phyloP scores from a whole-genome alignment of 345 rosid genomes.

The Mercurialis annua region DNA sequence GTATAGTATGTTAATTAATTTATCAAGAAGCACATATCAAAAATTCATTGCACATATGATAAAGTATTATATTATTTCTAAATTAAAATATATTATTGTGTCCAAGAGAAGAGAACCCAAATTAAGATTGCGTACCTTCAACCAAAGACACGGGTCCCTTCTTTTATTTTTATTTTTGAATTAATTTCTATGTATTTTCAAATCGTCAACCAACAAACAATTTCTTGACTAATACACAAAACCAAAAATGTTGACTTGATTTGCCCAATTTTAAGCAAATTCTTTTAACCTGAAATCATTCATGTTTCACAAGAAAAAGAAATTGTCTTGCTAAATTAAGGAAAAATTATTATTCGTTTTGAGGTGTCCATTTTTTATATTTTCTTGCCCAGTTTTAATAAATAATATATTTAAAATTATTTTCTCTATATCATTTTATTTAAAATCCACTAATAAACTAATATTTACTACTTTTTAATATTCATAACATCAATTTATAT shows the following conservation, averaged over 20 bases:
- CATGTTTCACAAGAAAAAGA: too few relatives aligned
- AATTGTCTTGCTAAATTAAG: too few relatives aligned
- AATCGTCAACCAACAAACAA: neutral
- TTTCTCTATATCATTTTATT: too few relatives aligned
- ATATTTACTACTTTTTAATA: too few relatives aligned
- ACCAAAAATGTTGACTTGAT: neutral
- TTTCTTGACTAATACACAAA: neutral
- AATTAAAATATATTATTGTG: neutral
- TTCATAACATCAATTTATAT: too few relatives aligned
- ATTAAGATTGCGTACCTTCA: neutral
- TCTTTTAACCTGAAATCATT: too few relatives aligned
- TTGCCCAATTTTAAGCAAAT: neutral
- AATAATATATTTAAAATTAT: too few relatives aligned
- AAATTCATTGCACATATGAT: slow-evolving; percentile 25
- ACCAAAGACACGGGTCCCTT: slow-evolving; percentile 9
- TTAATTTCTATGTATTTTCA: neutral
- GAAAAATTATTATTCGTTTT: too few relatives aligned
- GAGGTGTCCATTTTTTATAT: too few relatives aligned
- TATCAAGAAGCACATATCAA: slow-evolving; percentile 13
- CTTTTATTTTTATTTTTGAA: neutral
- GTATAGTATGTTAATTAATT: neutral
- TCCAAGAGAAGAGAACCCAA: slow-evolving; percentile 26
- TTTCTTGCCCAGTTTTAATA: too few relatives aligned
- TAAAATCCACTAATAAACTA: too few relatives aligned
- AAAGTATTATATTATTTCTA: too few relatives aligned